phyloP scores from a whole-genome alignment of 2,329 filamentous ascomycete genomes.

The Aspergillus tamarii region DNA sequence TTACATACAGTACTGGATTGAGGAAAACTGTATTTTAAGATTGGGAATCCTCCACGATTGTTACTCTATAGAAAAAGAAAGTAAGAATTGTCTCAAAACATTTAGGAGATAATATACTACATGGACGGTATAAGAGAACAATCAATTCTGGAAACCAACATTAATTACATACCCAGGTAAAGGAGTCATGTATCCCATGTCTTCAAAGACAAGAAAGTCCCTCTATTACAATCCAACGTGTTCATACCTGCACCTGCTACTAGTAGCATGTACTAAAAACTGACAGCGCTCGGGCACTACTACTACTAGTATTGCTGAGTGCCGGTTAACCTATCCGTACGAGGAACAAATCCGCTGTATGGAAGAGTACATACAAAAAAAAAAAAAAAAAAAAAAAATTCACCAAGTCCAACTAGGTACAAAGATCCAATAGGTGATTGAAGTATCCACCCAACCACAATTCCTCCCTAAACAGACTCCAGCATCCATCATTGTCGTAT shows the following conservation, averaged over 20 bases:
- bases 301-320: background rate
- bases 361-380: background rate
- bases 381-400: background rate
- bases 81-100: background rate
- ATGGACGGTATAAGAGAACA: background rate
- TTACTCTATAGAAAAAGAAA: background rate
- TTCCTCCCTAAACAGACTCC: background rate
- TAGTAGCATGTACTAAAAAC: background rate
- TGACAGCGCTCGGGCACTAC: background rate
- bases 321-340: background rate
- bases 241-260: background rate
- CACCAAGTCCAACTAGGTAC: background rate
- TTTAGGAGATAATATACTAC: background rate
- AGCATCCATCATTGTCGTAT: background rate
- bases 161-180: background rate
- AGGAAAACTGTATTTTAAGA: background rate
- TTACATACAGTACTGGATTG: background rate
- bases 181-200: background rate
- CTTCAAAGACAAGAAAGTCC: background rate
- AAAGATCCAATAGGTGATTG: background rate
- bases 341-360: background rate
- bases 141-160: background rate
- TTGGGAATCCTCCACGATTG: background rate
- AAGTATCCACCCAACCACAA: conserved; percentile 2
- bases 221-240: background rate